Evolutionary conservation across 371 early-diverging fungal species (phyloP).

Genomic region (Mortierella sp.): DNA sequence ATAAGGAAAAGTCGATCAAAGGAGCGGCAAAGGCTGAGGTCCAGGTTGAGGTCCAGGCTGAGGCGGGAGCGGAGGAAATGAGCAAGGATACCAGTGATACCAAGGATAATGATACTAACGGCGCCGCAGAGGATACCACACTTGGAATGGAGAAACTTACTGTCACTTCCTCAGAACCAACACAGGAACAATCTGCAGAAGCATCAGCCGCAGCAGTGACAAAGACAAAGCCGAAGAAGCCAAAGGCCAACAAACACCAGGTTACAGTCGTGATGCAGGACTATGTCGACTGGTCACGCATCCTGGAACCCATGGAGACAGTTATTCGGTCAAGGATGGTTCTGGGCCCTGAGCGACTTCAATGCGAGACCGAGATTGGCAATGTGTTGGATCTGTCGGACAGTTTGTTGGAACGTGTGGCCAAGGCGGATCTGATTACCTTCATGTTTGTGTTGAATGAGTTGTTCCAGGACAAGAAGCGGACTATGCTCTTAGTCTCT

Average conservation of each 20-base stretch:
- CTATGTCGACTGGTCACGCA: slow-evolving; percentile 76
- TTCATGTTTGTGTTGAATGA: slow-evolving; percentile 95
- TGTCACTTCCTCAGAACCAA: not conserved
- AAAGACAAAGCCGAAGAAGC: slow-evolving; percentile 26
- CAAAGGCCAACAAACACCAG: slow-evolving; percentile 61
- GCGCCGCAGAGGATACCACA: not conserved
- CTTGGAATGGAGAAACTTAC: slow-evolving; percentile 11
- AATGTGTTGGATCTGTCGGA: slow-evolving; percentile 63
- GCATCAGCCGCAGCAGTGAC: not conserved
- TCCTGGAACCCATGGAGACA: slow-evolving; percentile 65
- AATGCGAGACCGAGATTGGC: slow-evolving; percentile 64
- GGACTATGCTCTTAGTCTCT: slow-evolving; percentile 83
- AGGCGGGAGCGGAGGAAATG: not conserved
- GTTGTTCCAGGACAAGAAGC: slow-evolving; percentile 83
- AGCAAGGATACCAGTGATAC: not conserved
- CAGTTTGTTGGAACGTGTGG: slow-evolving; percentile 55
- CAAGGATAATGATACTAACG: not conserved
- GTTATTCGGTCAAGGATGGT: slow-evolving; percentile 63
- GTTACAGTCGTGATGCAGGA: slow-evolving; percentile 77
- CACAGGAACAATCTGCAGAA: not conserved
- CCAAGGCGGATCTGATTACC: slow-evolving; percentile 81
- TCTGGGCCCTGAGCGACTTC: slow-evolving; percentile 57
- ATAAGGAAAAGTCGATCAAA: not conserved
- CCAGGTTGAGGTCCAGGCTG: not conserved
- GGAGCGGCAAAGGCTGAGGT: not conserved